Conservation (phyloP, 495 filamentous ascomycete genomes). For the Polyplosphaeria fusca region DNA sequence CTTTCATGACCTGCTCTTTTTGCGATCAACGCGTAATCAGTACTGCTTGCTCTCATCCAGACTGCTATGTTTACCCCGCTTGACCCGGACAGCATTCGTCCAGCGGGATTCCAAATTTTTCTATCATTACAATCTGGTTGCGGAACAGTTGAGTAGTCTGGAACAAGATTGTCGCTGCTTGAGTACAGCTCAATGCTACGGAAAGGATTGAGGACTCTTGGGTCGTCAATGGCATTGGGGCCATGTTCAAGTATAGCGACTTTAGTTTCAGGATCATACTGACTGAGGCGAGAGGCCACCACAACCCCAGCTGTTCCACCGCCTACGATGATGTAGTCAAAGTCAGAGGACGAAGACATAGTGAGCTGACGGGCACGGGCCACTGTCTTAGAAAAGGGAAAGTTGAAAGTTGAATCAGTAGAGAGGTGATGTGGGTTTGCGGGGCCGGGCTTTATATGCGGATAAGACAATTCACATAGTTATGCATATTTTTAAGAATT, state of each 20-base stretch:
- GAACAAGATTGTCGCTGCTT: background rate
- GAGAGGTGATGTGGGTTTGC: too few species aligned
- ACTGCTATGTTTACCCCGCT: slow-evolving; percentile 63
- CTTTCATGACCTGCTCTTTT: slow-evolving; percentile 42
- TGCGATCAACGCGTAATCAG: slow-evolving; percentile 60
- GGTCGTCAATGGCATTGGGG: background rate
- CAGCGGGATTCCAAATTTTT: slow-evolving; percentile 28
- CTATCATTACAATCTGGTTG: slow-evolving; percentile 3
- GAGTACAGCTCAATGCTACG: background rate
- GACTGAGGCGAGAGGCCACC: slow-evolving; percentile 5
- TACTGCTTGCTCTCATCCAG: slow-evolving; percentile 53
- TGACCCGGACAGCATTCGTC: slow-evolving; percentile 57
- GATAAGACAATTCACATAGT: too few species aligned
- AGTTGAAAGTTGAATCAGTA: too few species aligned
- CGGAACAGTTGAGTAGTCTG: slow-evolving; percentile 6
- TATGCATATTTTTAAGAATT: too few species aligned
- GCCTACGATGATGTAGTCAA: background rate
- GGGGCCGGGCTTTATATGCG: too few species aligned
- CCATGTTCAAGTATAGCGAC: slow-evolving; percentile 5
- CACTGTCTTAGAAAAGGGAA: too few species aligned
- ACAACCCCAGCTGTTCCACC: background rate
- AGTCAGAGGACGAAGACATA: background rate
- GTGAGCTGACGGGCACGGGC: too few species aligned
- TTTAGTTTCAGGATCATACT: background rate
- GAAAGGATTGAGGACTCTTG: background rate